Percentiles rank a stretch among this genome's conserved stretches.
These are phyloP conservation scores for Kwoniella sp. DNA, from an alignment of 768 basidiomycete species.

Conservation along the genomic window DNA sequence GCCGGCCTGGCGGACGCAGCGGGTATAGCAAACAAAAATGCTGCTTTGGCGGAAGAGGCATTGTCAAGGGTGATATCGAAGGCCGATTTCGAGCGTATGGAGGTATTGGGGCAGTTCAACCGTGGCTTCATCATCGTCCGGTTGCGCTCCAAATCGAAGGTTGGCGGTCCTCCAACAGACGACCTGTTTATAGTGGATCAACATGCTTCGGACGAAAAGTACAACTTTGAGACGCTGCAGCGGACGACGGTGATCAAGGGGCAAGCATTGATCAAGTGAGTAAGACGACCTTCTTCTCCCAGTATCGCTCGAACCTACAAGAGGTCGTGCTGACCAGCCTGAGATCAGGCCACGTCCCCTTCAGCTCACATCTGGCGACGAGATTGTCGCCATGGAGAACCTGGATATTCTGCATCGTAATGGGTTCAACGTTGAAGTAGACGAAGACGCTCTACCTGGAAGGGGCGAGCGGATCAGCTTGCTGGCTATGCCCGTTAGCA, in stretches of 20 bases:
- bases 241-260: conserved; percentile 82
- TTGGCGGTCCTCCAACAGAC: conserved; percentile 55
- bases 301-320: neutral
- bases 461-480: conserved; percentile 57
- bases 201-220: conserved; percentile 97
- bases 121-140: conserved; percentile 87
- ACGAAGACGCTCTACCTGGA: conserved; percentile 55
- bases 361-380: conserved; percentile 83
- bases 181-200: conserved; percentile 97
- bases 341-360: conserved; percentile 64
- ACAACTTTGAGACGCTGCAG: conserved; percentile 93
- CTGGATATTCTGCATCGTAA: conserved; percentile 75
- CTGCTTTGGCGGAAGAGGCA: conserved; percentile 59
- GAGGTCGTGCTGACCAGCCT: conserved; percentile 1
- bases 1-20: conserved; percentile 33
- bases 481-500: conserved; percentile 82
- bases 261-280: conserved; percentile 75
- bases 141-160: conserved; percentile 52
- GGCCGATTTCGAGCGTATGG: conserved; percentile 76
- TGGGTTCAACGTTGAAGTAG: conserved; percentile 76
- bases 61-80: conserved; percentile 83
- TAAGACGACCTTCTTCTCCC: conserved; percentile 12
- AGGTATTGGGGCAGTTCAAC: conserved; percentile 89
- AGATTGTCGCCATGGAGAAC: conserved; percentile 81
- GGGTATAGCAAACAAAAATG: conserved; percentile 51